A percentile compares a stretch with the other conserved stretches of the same genome.
Evolutionary conservation across 306 rosid species (phyloP).

Genomic region (Acacia melanoxylon): DNA sequence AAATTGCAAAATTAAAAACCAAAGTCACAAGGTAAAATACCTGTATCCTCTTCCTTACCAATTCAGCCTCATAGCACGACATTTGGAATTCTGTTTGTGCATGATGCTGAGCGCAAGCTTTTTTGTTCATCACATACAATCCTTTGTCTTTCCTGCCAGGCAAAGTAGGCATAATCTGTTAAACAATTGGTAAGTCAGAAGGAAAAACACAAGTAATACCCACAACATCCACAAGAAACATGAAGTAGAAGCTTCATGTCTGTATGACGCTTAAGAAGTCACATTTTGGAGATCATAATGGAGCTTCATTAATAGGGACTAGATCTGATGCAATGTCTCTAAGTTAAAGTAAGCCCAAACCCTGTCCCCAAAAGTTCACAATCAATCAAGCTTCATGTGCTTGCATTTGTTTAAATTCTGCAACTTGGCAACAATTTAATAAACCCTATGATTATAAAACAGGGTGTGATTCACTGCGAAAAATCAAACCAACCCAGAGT

Average conservation of each 20-base stretch:
- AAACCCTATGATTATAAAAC: too few relatives aligned
- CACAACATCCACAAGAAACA: neutral
- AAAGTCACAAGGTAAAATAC: too few relatives aligned
- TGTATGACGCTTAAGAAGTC: neutral
- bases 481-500: too few relatives aligned
- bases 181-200: slow-evolving; percentile 1
- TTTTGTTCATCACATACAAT: slow-evolving; percentile 92
- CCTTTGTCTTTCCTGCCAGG: slow-evolving; percentile 83
- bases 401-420: too few relatives aligned
- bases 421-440: too few relatives aligned
- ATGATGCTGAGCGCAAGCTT: slow-evolving; percentile 88
- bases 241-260: neutral
- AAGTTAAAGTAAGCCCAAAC: neutral
- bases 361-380: too few relatives aligned
- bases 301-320: neutral
- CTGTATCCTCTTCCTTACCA: slow-evolving; percentile 82
- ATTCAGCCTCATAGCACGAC: slow-evolving; percentile 88
- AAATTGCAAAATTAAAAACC: neutral
- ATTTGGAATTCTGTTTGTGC: slow-evolving; percentile 89
- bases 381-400: too few relatives aligned
- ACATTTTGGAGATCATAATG: neutral
- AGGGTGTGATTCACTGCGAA: too few relatives aligned
- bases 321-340: neutral
- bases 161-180: slow-evolving; percentile 8
- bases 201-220: neutral